Evolutionary conservation across 139 green algal genomes (phyloP).

Genomic region (Chlorella sp.): DNA sequence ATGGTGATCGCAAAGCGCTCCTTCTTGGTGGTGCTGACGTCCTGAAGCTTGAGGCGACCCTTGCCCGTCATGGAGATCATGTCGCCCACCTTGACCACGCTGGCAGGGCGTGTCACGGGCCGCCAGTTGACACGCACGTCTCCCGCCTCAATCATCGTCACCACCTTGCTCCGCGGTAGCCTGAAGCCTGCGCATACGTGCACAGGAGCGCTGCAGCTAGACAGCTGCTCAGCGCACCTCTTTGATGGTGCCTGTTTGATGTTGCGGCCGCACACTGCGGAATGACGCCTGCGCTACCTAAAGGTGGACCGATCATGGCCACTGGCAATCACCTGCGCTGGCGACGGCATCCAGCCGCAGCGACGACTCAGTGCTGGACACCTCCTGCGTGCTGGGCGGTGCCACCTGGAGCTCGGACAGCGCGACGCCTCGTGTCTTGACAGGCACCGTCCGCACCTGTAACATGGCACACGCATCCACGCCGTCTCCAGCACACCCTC

Average conservation of each 20-base stretch:
- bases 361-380: slow-evolving; percentile 61
- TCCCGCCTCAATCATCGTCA: slow-evolving; percentile 64
- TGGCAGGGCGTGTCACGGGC: slow-evolving; percentile 42
- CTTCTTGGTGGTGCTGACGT: slow-evolving; percentile 54
- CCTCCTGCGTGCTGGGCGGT: slow-evolving; percentile 34
- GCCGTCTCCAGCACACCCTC: neutral
- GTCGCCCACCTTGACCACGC: slow-evolving; percentile 57
- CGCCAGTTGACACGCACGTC: slow-evolving; percentile 69
- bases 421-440: slow-evolving; percentile 27
- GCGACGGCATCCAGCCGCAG: slow-evolving; percentile 74
- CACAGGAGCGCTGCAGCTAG: too few relatives aligned
- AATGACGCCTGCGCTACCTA: neutral
- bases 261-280: neutral
- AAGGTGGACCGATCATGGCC: neutral
- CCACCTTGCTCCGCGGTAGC: slow-evolving; percentile 64
- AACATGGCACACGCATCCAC: neutral
- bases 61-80: slow-evolving; percentile 65
- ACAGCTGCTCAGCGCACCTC: too few relatives aligned
- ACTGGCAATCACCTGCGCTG: slow-evolving; percentile 33
- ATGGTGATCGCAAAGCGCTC: slow-evolving; percentile 58
- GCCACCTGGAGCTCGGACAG: slow-evolving; percentile 45
- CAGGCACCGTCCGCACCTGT: slow-evolving; percentile 60
- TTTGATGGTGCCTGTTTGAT: too few relatives aligned
- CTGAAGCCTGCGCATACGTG: slow-evolving; percentile 52
- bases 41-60: slow-evolving; percentile 62